Conservation (phyloP, 441 rosid species). For the Populus hybrid region DNA sequence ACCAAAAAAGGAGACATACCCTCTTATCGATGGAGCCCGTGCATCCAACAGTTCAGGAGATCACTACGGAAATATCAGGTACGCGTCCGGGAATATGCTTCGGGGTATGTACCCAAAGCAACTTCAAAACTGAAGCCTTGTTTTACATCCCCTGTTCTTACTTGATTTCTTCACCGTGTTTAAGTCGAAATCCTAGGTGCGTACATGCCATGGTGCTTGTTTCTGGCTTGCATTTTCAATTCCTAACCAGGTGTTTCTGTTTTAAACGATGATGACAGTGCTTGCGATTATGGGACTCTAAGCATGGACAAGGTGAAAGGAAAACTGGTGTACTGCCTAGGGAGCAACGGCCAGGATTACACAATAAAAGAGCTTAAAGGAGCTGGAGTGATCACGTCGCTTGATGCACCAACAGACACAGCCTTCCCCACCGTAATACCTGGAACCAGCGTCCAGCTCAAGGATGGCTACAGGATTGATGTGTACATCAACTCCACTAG, state of each 20-base stretch:
- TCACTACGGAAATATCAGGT: conserved; percentile 51
- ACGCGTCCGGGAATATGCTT: background rate
- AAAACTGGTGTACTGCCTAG: conserved; percentile 63
- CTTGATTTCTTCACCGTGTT: background rate
- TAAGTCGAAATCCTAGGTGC: background rate
- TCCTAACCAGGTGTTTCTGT: background rate
- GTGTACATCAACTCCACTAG: conserved; percentile 63
- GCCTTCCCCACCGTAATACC: conserved; percentile 39
- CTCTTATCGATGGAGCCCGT: conserved; percentile 58
- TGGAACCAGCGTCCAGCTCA: conserved; percentile 32
- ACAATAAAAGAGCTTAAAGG: conserved; percentile 45
- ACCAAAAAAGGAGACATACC: conserved; percentile 47
- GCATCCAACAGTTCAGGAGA: conserved; percentile 38
- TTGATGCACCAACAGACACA: conserved; percentile 25
- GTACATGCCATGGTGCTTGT: background rate
- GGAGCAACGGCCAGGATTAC: conserved; percentile 39
- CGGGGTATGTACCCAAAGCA: background rate
- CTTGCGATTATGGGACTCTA: conserved; percentile 59
- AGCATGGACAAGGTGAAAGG: conserved; percentile 54
- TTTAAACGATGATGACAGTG: conserved; percentile 25
- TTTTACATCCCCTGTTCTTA: background rate
- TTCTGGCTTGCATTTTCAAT: background rate
- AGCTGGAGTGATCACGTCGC: conserved; percentile 45
- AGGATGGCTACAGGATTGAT: conserved; percentile 49
- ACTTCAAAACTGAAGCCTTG: no score